Evolutionary conservation across 106 monocot genomes (phyloP), one percentile per base, ranked within the genome.

Genomic region (Vanilla planifolia): DNA sequence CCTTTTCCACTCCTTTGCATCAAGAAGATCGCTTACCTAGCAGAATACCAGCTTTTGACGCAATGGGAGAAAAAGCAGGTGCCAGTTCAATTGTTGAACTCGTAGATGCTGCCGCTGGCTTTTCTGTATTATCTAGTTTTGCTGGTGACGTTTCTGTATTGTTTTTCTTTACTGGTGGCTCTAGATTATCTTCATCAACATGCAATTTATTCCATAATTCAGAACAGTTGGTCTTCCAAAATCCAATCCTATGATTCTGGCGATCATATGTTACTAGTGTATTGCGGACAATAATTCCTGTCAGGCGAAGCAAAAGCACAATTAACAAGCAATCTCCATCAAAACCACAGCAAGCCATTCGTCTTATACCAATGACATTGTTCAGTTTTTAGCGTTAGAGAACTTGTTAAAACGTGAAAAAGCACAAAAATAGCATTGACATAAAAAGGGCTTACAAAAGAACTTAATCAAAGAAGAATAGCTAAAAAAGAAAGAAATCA

Each of bases 181-280:
- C n/a, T n/a, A n/a, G n/a, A n/a, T n/a, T 69, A 22, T 75, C 64
- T 25, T 46, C 67, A 67, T 26, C 48, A 34, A 65, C 59, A 73
- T 71, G 70, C 26, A 89, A 46, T 40, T 59, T 73, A 33, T 86
- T 68, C 86, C 75, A 86, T 51, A 86, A 63, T 36, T 80, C 75
- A 21, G 94, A 95, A 69, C 95, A 96, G 67, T 96, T 96, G 28
- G 95, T 96, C 77, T 90, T 96, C 95, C 86, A 90, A 62, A 96
- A 96, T 41, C 95, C 95, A 66, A 96, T 84, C 66, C 60, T 83
- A 48, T 83, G 51, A 65, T 90, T 90, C 45, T 86, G 85, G 14
- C 95, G 95, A 61, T 92, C 86, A 62, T 92, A 92, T 39, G 77
- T 86, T 36, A 95, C 95, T 59, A 95, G 75, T 11, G 84, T 95